A percentile compares a stretch with the other conserved stretches of the same genome.
Evolutionary conservation across 768 basidiomycete genomes (phyloP).

Genomic region (Mycena maculata): DNA sequence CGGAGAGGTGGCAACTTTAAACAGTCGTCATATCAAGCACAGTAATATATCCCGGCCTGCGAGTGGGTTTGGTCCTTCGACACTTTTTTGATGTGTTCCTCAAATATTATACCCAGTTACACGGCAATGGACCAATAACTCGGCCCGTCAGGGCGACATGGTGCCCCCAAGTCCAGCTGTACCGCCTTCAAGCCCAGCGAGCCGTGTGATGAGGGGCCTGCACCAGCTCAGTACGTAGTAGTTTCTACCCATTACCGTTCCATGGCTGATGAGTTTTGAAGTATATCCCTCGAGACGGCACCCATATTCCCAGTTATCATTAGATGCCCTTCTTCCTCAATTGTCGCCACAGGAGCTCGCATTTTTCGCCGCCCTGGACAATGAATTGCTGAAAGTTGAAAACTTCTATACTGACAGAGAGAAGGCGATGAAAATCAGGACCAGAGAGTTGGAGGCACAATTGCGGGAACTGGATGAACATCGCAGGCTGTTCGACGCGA

Average conservation of each 20-base stretch:
- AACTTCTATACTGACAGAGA: constrained; percentile 83
- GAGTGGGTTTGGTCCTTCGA: neutral
- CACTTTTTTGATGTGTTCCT: neutral
- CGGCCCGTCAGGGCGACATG: constrained; percentile 14
- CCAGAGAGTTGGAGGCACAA: constrained; percentile 68
- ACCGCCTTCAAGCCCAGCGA: constrained; percentile 19
- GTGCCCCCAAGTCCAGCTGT: constrained; percentile 24
- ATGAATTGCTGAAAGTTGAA: constrained; percentile 86
- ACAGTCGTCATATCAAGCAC: constrained; percentile 1
- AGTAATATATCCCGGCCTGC: neutral
- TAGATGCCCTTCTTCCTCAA: constrained; percentile 62
- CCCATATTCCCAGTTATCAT: constrained; percentile 46
- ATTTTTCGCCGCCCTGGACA: constrained; percentile 84
- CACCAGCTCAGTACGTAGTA: constrained; percentile 12
- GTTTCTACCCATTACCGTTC: neutral
- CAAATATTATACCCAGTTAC: constrained; percentile 5
- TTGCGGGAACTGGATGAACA: constrained; percentile 81
- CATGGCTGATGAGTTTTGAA: neutral
- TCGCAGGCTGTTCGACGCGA: constrained; percentile 67
- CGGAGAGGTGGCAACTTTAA: constrained; percentile 21
- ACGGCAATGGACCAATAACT: constrained; percentile 27
- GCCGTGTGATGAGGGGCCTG: constrained; percentile 20
- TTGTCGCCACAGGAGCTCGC: constrained; percentile 70
- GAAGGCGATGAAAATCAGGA: constrained; percentile 65
- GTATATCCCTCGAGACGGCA: constrained; percentile 31